Conservation (phyloP, 208 protist genomes). For the Strigomonas culicis region DNA sequence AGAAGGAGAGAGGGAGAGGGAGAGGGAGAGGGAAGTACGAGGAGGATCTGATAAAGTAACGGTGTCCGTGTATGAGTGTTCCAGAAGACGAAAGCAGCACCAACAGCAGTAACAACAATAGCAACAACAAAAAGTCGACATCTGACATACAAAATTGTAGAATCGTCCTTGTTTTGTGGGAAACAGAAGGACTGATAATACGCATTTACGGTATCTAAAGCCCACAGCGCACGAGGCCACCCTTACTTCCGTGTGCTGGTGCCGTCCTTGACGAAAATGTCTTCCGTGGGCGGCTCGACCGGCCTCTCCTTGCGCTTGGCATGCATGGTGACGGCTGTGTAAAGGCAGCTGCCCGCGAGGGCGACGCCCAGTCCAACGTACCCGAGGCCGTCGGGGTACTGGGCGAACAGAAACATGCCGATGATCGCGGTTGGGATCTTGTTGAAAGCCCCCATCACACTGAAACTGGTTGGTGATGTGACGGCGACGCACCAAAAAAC, state of each 20-base stretch:
- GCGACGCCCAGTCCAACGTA: slow-evolving; percentile 74
- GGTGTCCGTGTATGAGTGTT: too few relatives aligned
- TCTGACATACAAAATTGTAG: too few relatives aligned
- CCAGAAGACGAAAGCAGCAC: neutral
- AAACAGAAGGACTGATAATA: too few relatives aligned
- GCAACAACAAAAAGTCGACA: too few relatives aligned
- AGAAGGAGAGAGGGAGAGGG: neutral
- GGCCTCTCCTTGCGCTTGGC: slow-evolving; percentile 23
- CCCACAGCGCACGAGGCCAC: too few relatives aligned
- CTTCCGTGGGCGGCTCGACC: slow-evolving; percentile 9
- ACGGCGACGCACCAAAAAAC: slow-evolving; percentile 87
- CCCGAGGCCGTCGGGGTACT: slow-evolving; percentile 64
- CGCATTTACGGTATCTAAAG: too few relatives aligned
- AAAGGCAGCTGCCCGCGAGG: slow-evolving; percentile 65
- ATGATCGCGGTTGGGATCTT: slow-evolving; percentile 81
- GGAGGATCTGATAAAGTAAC: too few relatives aligned
- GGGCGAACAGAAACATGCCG: slow-evolving; percentile 79
- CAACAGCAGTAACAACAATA: neutral
- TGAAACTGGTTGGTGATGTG: slow-evolving; percentile 90
- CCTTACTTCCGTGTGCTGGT: too few relatives aligned
- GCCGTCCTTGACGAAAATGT: too few relatives aligned
- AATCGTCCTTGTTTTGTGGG: too few relatives aligned
- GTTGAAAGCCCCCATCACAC: slow-evolving; percentile 80
- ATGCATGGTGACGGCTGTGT: slow-evolving; percentile 59
- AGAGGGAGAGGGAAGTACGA: neutral